Percentiles rank a stretch among this genome's conserved stretches.
These are phyloP conservation scores for Xenoacremonium recifei DNA, from an alignment of 2,329 filamentous ascomycete genomes.

Conservation along the genomic window DNA sequence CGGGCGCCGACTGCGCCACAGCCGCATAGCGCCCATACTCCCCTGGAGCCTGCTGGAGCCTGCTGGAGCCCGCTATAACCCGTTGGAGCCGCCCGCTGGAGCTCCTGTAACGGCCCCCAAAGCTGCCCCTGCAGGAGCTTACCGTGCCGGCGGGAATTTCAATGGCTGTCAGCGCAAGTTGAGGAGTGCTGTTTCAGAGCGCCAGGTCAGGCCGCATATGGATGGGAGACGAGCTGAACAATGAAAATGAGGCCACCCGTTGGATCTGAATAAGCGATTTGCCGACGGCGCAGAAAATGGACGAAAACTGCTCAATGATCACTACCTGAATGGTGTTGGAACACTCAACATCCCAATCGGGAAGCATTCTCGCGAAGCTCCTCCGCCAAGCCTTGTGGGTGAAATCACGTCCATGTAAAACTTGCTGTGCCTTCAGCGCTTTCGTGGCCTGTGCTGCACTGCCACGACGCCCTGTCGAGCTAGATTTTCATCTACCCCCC, in stretches of 20 bases:
- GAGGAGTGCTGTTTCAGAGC: too few species aligned
- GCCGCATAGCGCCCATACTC: constrained; percentile 17
- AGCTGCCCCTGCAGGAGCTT: too few species aligned
- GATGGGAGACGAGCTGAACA: neutral
- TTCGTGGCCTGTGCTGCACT: constrained; percentile 11
- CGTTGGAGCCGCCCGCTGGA: neutral
- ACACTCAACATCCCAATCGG: too few species aligned
- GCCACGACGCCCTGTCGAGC: constrained; percentile 15
- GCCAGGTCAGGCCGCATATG: too few species aligned
- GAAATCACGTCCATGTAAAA: neutral
- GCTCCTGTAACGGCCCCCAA: too few species aligned
- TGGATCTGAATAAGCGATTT: too few species aligned
- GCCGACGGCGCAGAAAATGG: too few species aligned
- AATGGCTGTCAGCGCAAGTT: too few species aligned
- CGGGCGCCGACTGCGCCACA: constrained; percentile 24
- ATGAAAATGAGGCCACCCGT: neutral
- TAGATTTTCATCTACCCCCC: too few species aligned
- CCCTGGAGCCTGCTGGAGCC: neutral
- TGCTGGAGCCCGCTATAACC: constrained; percentile 11
- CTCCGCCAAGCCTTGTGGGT: neutral
- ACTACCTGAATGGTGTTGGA: too few species aligned
- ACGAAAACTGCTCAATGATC: neutral
- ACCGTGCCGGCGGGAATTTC: too few species aligned
- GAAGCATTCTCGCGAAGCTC: neutral
- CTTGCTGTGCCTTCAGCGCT: neutral